These are phyloP conservation scores for Backusella macrospora DNA, from an alignment of 192 early-diverging fungal genomes.

Conservation along the genomic window DNA sequence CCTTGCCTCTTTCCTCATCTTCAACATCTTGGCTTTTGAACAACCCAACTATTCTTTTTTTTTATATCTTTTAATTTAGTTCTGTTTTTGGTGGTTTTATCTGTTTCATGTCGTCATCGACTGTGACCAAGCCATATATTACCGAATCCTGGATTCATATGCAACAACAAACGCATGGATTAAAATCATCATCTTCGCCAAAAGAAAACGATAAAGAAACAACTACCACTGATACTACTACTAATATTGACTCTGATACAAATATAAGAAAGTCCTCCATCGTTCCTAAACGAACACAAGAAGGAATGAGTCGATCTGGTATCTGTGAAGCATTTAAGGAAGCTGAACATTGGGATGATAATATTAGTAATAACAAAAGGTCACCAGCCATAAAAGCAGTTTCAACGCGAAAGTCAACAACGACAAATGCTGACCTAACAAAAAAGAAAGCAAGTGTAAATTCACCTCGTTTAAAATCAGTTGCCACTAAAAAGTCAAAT, in stretches of 20 bases:
- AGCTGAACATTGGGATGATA: conserved; percentile 6
- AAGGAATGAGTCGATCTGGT: conserved; percentile 21
- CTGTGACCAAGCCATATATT: conserved; percentile 20
- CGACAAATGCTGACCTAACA: background rate
- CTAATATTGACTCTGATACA: background rate
- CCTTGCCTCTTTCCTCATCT: conserved; percentile 7
- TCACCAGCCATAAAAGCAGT: conserved; percentile 1
- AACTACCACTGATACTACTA: background rate
- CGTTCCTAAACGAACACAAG: background rate
- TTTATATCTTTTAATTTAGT: background rate
- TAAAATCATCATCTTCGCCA: background rate
- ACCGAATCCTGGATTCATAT: conserved; percentile 26
- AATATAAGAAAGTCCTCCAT: conserved; percentile 1
- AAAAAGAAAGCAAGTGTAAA: background rate
- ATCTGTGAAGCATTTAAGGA: conserved; percentile 23
- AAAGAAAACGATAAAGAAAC: background rate
- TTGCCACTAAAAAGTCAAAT: conserved; percentile 24
- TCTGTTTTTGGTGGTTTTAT: conserved; percentile 4
- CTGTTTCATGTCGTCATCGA: conserved; percentile 26
- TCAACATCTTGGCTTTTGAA: conserved; percentile 14
- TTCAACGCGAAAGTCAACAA: conserved; percentile 18
- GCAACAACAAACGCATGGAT: conserved; percentile 10
- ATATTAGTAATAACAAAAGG: background rate
- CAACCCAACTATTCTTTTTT: background rate
- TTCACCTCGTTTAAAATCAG: conserved; percentile 17